Evolutionary conservation across 306 rosid genomes (phyloP), one percentile per base, ranked within the genome.

Genomic region (Casuarina equisetifolia): DNA sequence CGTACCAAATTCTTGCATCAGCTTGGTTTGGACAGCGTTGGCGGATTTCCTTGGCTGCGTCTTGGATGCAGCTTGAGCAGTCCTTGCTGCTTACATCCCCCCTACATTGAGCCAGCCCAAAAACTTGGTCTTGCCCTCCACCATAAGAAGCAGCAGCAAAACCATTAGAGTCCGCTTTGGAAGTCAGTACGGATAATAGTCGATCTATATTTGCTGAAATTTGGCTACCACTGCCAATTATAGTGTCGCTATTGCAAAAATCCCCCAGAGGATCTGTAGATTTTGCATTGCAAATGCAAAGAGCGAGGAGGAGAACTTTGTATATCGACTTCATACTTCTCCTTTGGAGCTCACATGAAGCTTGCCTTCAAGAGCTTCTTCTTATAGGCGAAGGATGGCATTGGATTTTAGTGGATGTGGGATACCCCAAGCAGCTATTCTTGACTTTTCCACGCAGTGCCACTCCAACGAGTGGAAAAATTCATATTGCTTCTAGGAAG

Each of bases 1-100:
- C 97, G 32, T 91, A 89, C 92, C 92, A 87, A 25, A 91, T 88
- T 19, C 91, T 84, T 45, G 90, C 87, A 20, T 86, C 93, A 0
- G 85, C 87, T 78, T 86, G 79, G 64, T 81, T 69, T 0, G 91
- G 84, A 72, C 97, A 91, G 8, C 83, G 75, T 15, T 69, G 52
- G 20, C 78, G 82, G 74, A 91, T 85, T 82, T 89, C 69, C 7
- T 83, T 83, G 1, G 93, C 85, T 0, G 93, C 91, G 1, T 87
- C 88, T 74, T 84, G 84, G 52, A 91, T 75, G 44, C 97, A 91
- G 57, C 3, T 80, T 15, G 86, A 70, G 81, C 93, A 91, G 63
- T 91, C 93, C 79, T 80, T 70, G 17, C 46, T 76, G 84, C 72
- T 82, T 16, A 89, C 86, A 62, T 91, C 97, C 8, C 90, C 89